A percentile compares a stretch with the other conserved stretches of the same genome.
Conservation (phyloP, 495 filamentous ascomycete species). For the Neurospora sp. region DNA sequence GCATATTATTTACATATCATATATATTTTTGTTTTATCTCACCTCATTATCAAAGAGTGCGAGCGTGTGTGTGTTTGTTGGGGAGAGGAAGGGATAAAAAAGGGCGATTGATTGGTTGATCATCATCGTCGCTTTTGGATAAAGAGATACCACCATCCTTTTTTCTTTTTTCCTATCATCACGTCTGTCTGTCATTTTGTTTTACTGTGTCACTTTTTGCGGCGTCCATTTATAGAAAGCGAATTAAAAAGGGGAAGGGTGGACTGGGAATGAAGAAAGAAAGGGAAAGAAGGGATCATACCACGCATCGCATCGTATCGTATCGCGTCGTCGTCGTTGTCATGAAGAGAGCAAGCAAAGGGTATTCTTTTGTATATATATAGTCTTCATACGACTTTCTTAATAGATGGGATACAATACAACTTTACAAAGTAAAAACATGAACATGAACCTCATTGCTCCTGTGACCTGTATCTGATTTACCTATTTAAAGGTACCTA, state of each 20-base stretch:
- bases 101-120: neutral
- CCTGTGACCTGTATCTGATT: neutral
- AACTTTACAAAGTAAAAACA: neutral
- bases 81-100: neutral
- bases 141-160: neutral
- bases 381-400: neutral
- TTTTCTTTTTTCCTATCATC: neutral
- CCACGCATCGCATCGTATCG: neutral
- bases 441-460: neutral
- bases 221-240: neutral
- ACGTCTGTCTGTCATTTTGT: neutral
- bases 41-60: neutral
- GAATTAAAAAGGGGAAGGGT: neutral
- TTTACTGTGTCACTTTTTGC: neutral
- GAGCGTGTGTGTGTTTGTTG: neutral
- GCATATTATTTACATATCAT: neutral
- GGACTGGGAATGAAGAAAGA: neutral
- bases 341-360: neutral
- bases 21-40: neutral
- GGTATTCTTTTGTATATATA: neutral
- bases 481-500: no score
- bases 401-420: neutral
- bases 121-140: neutral
- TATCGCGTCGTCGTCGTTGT: neutral
- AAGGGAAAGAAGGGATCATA: neutral